Conservation (phyloP, 176 grass and related monocot genomes). For the Aegilops bicornis region DNA sequence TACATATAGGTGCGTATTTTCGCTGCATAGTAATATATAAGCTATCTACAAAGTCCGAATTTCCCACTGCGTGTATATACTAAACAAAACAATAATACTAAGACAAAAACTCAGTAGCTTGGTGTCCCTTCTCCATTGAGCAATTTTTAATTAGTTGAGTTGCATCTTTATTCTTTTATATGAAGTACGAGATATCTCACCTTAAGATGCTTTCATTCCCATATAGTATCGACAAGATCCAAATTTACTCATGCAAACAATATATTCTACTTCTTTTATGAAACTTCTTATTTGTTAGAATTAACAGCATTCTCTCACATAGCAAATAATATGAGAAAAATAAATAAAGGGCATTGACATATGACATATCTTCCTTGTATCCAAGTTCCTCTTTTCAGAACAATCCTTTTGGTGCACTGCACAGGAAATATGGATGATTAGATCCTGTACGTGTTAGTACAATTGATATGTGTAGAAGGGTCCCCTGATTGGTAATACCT, state of each 20-base stretch:
- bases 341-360: constrained; percentile 29
- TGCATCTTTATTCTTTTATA: not conserved
- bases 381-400: constrained; percentile 39
- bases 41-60: not conserved
- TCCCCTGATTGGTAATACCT: constrained; percentile 30
- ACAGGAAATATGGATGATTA: constrained; percentile 33
- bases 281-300: not conserved
- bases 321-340: constrained; percentile 19
- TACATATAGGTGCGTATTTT: not conserved
- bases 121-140: not conserved
- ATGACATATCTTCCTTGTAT: constrained; percentile 59
- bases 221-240: not conserved
- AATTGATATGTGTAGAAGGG: constrained; percentile 1
- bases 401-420: constrained; percentile 33
- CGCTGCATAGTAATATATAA: not conserved
- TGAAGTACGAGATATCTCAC: constrained; percentile 14
- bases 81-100: constrained; percentile 3
- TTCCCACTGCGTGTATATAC: not conserved
- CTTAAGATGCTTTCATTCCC: not conserved
- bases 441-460: not conserved
- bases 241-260: not conserved
- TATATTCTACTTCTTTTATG: not conserved
- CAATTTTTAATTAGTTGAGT: not conserved
- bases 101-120: not conserved
- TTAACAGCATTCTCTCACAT: not conserved